Percentiles rank a stretch among this genome's conserved stretches.
Conservation (phyloP, 805 yeast species). For the Saturnispora serradocipensis region DNA sequence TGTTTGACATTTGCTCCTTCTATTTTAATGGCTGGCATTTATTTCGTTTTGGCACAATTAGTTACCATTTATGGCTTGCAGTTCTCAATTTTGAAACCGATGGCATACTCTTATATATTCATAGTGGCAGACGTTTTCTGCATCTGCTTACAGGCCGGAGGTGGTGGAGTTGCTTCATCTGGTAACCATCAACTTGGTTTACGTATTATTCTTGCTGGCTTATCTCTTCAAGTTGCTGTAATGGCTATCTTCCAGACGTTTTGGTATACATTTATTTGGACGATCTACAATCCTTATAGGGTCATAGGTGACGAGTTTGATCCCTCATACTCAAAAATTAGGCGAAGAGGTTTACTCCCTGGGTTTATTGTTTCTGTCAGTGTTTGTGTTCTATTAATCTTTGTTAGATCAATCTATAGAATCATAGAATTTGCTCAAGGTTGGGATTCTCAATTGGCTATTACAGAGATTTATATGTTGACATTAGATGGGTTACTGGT, state of each 20-base stretch:
- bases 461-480: conserved; percentile 46
- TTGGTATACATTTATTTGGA: conserved; percentile 35
- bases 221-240: conserved; percentile 60
- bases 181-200: conserved; percentile 11
- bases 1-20: conserved; percentile 74
- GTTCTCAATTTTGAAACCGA: conserved; percentile 45
- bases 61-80: conserved; percentile 50
- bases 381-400: conserved; percentile 42
- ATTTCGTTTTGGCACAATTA: conserved; percentile 59
- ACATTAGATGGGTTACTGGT: conserved; percentile 54
- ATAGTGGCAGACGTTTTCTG: conserved; percentile 57
- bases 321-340: conserved; percentile 26
- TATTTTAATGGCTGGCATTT: conserved; percentile 76
- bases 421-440: conserved; percentile 61
- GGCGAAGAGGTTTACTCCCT: conserved; percentile 30
- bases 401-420: conserved; percentile 60
- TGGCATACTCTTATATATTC: conserved; percentile 54
- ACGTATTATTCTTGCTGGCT: conserved; percentile 63
- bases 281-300: conserved; percentile 22
- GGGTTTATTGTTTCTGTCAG: conserved; percentile 37
- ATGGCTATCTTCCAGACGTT: conserved; percentile 50
- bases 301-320: conserved; percentile 26
- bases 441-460: conserved; percentile 56
- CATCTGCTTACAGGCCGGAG: conserved; percentile 57
- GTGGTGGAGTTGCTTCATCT: conserved; percentile 48